Evolutionary conservation across 116 monocot species (phyloP), one percentile per base, ranked within the genome.

Genomic region (Cymodocea nodosa): DNA sequence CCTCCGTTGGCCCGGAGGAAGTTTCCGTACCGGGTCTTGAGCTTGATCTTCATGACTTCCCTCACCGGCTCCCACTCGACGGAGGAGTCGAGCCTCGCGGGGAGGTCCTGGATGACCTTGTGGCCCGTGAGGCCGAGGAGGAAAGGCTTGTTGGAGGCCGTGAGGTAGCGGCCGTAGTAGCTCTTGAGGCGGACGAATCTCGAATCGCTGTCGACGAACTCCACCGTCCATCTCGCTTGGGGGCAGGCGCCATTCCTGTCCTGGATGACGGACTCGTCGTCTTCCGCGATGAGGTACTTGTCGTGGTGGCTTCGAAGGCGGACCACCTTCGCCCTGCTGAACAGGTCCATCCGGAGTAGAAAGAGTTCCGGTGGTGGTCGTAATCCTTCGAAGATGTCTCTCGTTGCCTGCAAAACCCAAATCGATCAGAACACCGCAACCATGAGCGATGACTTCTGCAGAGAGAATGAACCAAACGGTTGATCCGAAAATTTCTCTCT

Each of bases 1-100:
- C 82, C 79, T 30, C 77, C 73, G 56, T 92, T 92, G 52, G 78
- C 87, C 15, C 87, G 81, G 35, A 92, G 73, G 66, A 34, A 87
- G 15, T 83, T 71, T 12, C 87, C 84, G 67, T 79, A 83, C 18
- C 79, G 72, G 30, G 87, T 82, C 56, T 73, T 74, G 58, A 92
- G 78, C 64, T 69, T 75, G 59, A 84, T 71, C 50, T 75, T 71
- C 52, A 64, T 40, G 23, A 78, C 85, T 10, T 80, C 83, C 19
- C 79, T 71, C 36, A 80, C 50, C 4, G 93, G 89, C 61, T 77
- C 76, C 88, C 92, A 93, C 69, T 88, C 88, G 22, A 88, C 71
- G 18, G 92, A 93, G 23, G 87, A 85, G 61, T 85, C 88, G 40
- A 81, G 78, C 23, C 85, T 81, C 7, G 10, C 16, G 2, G 88